Evolutionary conservation across 306 rosid species (phyloP), one percentile per base, ranked within the genome.

Genomic region (Rosa multiflora): DNA sequence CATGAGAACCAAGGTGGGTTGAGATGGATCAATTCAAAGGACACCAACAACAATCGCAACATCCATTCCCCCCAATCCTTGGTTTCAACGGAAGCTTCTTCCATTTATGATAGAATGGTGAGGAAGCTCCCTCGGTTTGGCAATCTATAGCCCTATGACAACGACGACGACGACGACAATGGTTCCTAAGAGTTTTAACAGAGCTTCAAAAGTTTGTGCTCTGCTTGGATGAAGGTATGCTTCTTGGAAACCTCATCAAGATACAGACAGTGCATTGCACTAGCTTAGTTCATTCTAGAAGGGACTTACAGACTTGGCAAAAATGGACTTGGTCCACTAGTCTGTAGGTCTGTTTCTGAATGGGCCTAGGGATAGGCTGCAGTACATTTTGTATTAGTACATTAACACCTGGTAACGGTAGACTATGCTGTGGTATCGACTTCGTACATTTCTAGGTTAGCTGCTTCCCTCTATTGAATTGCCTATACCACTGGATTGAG

Each of bases 1-100:
- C 97, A 92, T 89, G 74, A 73, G 82, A 82, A 82, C 99, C 79
- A 91, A 86, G 95, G 86, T 85, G 93, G 93, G 86, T 75, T 83
- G 87, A 67, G 89, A 86, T 76, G 59, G 72, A 73, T 75, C 32
- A 66, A 53, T 73, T 75, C 76, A 63, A 18, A 67, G 84, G 76
- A 73, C 56, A 79, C 78, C 23, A 12, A 8, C 66, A 79, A 32
- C 35, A 32, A 32, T 32, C 35, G 26, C 26, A 80, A 55, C 68
- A 11, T 14, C 63, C 86, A 84, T 72, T 79, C 78, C 81, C 82
- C 82, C 84, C 91, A 90, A 83, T 58, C 83, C 97, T 94, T 85
- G 89, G 98, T 86, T 78, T 75, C 68, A 72, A 56, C 15, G 79
- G 89, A 82, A 80, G 94, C 91, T 76, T 84, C 79, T 79, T 78